A percentile compares a stretch with the other conserved stretches of the same genome.
Evolutionary conservation across 2,329 filamentous ascomycete genomes (phyloP).

Genomic region (Ophiocordyceps unilateralis): DNA sequence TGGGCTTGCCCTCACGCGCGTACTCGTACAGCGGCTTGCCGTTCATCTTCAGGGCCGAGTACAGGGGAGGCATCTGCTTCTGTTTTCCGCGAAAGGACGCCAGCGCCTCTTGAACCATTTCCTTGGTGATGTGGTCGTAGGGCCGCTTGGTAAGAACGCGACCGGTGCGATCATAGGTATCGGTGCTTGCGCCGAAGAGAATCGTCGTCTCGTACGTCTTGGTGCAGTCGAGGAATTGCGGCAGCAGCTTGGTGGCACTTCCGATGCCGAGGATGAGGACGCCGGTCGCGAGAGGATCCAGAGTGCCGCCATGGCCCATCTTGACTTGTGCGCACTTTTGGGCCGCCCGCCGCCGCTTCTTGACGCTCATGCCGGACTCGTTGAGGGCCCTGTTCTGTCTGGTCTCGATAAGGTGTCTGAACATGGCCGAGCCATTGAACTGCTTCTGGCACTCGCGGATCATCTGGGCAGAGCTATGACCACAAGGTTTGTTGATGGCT

Average conservation of each 20-base stretch:
- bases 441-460: constrained; percentile 72
- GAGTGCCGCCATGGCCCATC: constrained; percentile 87
- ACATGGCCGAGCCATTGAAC: constrained; percentile 67
- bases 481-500: constrained; percentile 89
- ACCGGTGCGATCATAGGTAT: constrained; percentile 77
- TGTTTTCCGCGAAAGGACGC: constrained; percentile 63
- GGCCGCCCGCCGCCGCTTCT: constrained; percentile 33
- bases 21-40: constrained; percentile 95
- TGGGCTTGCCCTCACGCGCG: constrained; percentile 71
- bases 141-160: constrained; percentile 60
- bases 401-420: constrained; percentile 57
- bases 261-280: constrained; percentile 82
- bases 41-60: constrained; percentile 81
- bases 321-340: constrained; percentile 58
- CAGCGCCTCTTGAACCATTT: constrained; percentile 61
- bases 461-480: constrained; percentile 75
- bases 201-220: constrained; percentile 87
- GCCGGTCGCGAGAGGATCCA: constrained; percentile 87
- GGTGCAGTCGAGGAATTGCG: constrained; percentile 67
- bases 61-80: constrained; percentile 81
- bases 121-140: constrained; percentile 67
- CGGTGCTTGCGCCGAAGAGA: constrained; percentile 80
- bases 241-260: constrained; percentile 67
- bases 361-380: constrained; percentile 41
- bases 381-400: constrained; percentile 37